These are phyloP conservation scores for Clavispora fructus DNA, from an alignment of 805 yeast species.

Conservation along the genomic window DNA sequence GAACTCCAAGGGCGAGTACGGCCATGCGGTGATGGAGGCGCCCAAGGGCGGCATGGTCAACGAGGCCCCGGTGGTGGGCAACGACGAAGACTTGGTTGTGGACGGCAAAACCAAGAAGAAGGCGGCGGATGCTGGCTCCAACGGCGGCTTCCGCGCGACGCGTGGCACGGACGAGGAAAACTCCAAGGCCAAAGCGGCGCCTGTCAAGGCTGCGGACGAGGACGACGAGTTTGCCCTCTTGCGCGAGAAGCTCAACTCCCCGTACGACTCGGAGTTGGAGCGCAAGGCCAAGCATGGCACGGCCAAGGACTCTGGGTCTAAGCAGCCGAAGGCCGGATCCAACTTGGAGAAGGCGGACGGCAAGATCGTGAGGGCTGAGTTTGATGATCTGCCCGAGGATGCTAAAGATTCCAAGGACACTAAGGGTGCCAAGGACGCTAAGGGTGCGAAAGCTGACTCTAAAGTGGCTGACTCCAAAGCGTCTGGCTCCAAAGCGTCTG, in stretches of 20 bases:
- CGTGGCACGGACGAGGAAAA: not conserved
- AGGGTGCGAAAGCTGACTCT: not conserved
- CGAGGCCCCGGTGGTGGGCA: constrained; percentile 40
- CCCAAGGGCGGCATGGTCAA: constrained; percentile 45
- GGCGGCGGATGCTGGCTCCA: not conserved
- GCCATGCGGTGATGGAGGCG: constrained; percentile 37
- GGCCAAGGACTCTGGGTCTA: not conserved
- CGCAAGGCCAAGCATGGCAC: not conserved
- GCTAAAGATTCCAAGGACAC: not conserved
- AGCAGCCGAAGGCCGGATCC: not conserved
- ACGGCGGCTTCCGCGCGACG: not conserved
- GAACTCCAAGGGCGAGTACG: constrained; percentile 35
- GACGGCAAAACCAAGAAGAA: constrained; percentile 10
- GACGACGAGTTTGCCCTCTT: not conserved
- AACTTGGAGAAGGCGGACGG: not conserved
- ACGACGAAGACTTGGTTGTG: constrained; percentile 26
- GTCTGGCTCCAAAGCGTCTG: not conserved
- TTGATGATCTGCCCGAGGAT: too few species aligned
- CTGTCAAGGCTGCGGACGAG: not conserved
- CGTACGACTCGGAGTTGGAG: not conserved
- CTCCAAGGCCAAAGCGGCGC: not conserved
- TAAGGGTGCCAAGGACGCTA: not conserved
- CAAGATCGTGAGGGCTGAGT: too few species aligned
- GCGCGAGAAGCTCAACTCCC: not conserved
- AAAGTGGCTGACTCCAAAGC: not conserved